Evolutionary conservation across 257 asterid genomes (phyloP).

Genomic region (Jacaranda copaia): DNA sequence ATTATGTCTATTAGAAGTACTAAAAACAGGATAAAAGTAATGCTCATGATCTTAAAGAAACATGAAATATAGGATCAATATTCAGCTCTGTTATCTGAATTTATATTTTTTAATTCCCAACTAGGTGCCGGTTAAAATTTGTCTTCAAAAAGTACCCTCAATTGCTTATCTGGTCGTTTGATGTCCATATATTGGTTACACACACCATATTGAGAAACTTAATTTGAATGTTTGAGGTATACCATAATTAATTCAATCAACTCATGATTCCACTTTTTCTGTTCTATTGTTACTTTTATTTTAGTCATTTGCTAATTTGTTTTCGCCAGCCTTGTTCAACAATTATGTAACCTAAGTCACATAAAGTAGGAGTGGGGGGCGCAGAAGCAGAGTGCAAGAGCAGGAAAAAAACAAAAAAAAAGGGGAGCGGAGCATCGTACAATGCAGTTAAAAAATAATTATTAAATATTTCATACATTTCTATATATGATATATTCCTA

Average conservation of each 20-base stretch:
- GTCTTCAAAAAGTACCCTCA: slow-evolving; percentile 5
- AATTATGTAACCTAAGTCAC: too few relatives aligned
- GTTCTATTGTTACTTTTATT: not conserved
- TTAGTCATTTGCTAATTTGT: not conserved
- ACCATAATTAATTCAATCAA: not conserved
- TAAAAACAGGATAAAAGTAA: not conserved
- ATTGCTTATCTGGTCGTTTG: not conserved
- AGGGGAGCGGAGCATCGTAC: too few relatives aligned
- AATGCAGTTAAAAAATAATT: too few relatives aligned
- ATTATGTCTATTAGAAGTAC: slow-evolving; percentile 13
- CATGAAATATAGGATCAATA: slow-evolving; percentile 8
- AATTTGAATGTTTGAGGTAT: slow-evolving; percentile 10
- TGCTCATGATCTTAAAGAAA: not conserved
- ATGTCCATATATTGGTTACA: not conserved
- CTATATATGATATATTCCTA: too few relatives aligned
- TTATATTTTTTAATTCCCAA: slow-evolving; percentile 5
- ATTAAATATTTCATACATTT: too few relatives aligned
- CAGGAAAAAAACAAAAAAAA: too few relatives aligned
- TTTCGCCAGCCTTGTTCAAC: not conserved
- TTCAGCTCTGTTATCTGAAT: slow-evolving; percentile 3
- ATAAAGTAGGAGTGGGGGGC: too few relatives aligned
- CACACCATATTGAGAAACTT: not conserved
- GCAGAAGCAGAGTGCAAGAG: too few relatives aligned
- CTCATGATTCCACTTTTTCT: slow-evolving; percentile 8
- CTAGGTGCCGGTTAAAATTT: slow-evolving; percentile 16